Conservation (phyloP, 2,329 filamentous ascomycete genomes). For the Westerdykella aurantiaca region DNA sequence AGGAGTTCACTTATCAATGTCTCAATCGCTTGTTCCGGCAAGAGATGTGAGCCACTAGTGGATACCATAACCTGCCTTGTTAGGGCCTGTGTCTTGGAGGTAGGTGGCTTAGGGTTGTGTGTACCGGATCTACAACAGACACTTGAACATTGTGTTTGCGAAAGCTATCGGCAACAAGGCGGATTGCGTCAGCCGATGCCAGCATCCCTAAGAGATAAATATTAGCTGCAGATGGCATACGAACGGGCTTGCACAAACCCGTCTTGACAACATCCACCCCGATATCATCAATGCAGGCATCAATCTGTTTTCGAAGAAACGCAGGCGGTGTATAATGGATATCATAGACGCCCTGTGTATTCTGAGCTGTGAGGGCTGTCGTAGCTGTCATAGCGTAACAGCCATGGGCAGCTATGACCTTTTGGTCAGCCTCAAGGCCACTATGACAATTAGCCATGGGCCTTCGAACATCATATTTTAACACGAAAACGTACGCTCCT, state of each 20-base stretch:
- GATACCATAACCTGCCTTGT: slow-evolving; percentile 78
- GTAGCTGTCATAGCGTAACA: slow-evolving; percentile 97
- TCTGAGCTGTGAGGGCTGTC: slow-evolving; percentile 91
- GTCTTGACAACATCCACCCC: slow-evolving; percentile 88
- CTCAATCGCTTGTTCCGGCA: slow-evolving; percentile 59
- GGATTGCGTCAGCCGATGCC: slow-evolving; percentile 64
- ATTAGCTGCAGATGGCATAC: slow-evolving; percentile 5
- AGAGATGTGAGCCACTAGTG: slow-evolving; percentile 66
- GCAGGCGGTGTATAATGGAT: slow-evolving; percentile 72
- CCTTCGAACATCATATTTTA: slow-evolving; percentile 9
- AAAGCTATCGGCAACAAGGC: slow-evolving; percentile 61
- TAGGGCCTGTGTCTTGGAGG: not conserved
- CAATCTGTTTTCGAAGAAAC: slow-evolving; percentile 80
- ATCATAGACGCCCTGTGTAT: slow-evolving; percentile 75
- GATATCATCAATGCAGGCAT: slow-evolving; percentile 77
- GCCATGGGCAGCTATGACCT: slow-evolving; percentile 84
- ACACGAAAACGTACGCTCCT: slow-evolving; percentile 60
- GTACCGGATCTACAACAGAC: slow-evolving; percentile 70
- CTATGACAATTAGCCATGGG: slow-evolving; percentile 44
- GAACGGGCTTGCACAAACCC: slow-evolving; percentile 47
- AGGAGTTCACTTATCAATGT: slow-evolving; percentile 57
- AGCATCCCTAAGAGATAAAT: slow-evolving; percentile 62
- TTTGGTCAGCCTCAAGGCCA: slow-evolving; percentile 92
- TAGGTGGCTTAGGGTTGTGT: slow-evolving; percentile 9
- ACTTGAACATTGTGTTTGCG: slow-evolving; percentile 51